Percentiles rank a stretch among this genome's conserved stretches.
These are phyloP conservation scores for Shiraia bambusicola DNA, from an alignment of 2,329 filamentous ascomycete genomes.

Conservation along the genomic window DNA sequence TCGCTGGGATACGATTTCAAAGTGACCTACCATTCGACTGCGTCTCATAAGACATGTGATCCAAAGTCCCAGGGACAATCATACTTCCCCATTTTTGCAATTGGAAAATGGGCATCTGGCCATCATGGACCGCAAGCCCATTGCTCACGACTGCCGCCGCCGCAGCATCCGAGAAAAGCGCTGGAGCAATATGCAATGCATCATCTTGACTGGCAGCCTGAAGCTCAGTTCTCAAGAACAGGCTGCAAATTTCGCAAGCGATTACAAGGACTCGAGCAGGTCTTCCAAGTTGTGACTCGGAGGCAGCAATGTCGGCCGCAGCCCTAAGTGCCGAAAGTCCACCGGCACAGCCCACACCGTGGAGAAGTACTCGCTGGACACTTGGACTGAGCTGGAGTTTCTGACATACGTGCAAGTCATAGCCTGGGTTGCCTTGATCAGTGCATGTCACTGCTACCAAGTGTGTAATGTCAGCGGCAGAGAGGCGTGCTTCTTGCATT, in stretches of 20 bases:
- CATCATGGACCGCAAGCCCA: slow-evolving; percentile 51
- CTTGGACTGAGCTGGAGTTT: slow-evolving; percentile 30
- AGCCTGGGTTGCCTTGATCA: slow-evolving; percentile 42
- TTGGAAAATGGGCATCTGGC: slow-evolving; percentile 53
- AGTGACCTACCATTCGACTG: slow-evolving; percentile 57
- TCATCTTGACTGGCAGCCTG: slow-evolving; percentile 57
- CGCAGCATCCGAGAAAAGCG: slow-evolving; percentile 71
- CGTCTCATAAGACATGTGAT: slow-evolving; percentile 66
- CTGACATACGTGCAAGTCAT: slow-evolving; percentile 41
- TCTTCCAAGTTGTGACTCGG: slow-evolving; percentile 59
- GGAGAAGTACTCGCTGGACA: slow-evolving; percentile 39
- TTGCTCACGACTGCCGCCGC: slow-evolving; percentile 67
- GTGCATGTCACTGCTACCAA: slow-evolving; percentile 45
- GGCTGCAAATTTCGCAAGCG: slow-evolving; percentile 57
- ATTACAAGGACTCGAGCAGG: slow-evolving; percentile 66
- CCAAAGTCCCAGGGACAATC: slow-evolving; percentile 62
- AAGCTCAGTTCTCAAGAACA: slow-evolving; percentile 65
- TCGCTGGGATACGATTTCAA: neutral
- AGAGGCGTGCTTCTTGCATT: slow-evolving; percentile 29
- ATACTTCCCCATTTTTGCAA: slow-evolving; percentile 67
- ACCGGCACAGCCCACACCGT: slow-evolving; percentile 45
- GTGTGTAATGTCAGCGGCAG: slow-evolving; percentile 38
- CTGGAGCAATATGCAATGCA: slow-evolving; percentile 64
- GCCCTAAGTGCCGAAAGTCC: slow-evolving; percentile 36
- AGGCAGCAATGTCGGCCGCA: slow-evolving; percentile 67